Evolutionary conservation across 2,329 filamentous ascomycete species (phyloP).

Genomic region (Phaeoacremonium minimum): DNA sequence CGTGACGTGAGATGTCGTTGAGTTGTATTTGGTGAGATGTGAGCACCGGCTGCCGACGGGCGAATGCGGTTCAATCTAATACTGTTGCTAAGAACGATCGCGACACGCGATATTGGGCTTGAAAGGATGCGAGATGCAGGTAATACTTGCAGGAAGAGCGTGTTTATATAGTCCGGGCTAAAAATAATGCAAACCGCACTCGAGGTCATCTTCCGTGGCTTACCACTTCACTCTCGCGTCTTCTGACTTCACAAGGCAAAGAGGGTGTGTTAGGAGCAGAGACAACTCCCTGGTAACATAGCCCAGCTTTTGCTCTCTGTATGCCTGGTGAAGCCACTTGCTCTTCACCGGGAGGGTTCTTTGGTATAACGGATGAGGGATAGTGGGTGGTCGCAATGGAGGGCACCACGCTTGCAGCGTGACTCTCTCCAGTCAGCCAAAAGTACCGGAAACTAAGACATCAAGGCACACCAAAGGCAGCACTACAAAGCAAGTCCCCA

Average conservation of each 20-base stretch:
- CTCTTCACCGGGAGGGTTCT: constrained; percentile 15
- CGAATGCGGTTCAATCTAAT: too few species aligned
- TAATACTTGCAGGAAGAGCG: too few species aligned
- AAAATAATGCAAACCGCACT: too few species aligned
- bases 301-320: constrained; percentile 2
- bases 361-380: constrained; percentile 8
- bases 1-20: too few species aligned
- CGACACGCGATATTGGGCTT: too few species aligned
- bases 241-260: constrained; percentile 17
- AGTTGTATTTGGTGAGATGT: too few species aligned
- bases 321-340: constrained; percentile 6
- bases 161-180: too few species aligned
- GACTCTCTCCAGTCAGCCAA: constrained; percentile 17
- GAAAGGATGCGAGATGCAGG: too few species aligned
- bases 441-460: too few species aligned
- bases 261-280: constrained; percentile 18
- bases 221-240: constrained; percentile 5
- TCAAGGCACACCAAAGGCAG: constrained; percentile 20
- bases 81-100: too few species aligned
- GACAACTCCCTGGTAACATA: constrained; percentile 6
- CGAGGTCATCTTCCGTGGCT: constrained; percentile 9
- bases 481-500: constrained; percentile 9
- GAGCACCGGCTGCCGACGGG: too few species aligned
- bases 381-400: constrained; percentile 9
- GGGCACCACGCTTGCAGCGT: constrained; percentile 18